Evolutionary conservation across 2,329 filamentous ascomycete species (phyloP), one percentile per base, ranked within the genome.

Genomic region (Arthroderma sp.): DNA sequence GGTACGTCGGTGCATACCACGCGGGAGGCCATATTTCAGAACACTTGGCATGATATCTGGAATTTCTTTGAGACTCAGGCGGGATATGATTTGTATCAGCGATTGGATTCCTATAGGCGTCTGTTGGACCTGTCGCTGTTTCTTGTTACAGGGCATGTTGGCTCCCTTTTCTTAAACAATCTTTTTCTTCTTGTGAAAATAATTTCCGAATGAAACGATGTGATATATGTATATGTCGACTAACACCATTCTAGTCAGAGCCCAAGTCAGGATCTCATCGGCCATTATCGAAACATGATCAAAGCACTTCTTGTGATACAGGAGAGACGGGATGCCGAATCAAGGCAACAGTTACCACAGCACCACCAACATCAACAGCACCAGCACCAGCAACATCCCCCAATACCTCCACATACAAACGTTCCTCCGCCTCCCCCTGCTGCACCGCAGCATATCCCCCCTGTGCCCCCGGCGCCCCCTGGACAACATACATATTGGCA

Each of bases 31-130:
- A 55, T 63, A 29, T 73, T 73, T 52, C 62, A 65, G 45, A 60
- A 64, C 29, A 67, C 71, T 29, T 80, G 75, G 75, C 57, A 66
- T 33, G 65, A 71, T 38, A 57, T 77, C 31, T 61, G 64, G 47
- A 53, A 60, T 8, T 64, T 66, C 41, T 68, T 76, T 50, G 64
- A 62, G 48, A 53, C 59, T 8, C 66, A 75, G 53, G 65, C 66
- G 32, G 63, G 69, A 3, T 66, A 67, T 40, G 58, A 64, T 6
- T 55, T 79, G 31, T 57, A 61, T 7, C 60, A 64, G 32, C 66
- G 74, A 27, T 56, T 79, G 30, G 64, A 68, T 30, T 63, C 66
- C 48, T 77, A 74, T 54, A 65, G 67, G 42, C 58, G 61, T 5
- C 74, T 74, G 52, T 53, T 77, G 36, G 59, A 67, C 40, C 64